Percentiles rank a stretch among this genome's conserved stretches.
phyloP scores from a whole-genome alignment of 2,329 filamentous ascomycete genomes.

The Bertia moriformis region DNA sequence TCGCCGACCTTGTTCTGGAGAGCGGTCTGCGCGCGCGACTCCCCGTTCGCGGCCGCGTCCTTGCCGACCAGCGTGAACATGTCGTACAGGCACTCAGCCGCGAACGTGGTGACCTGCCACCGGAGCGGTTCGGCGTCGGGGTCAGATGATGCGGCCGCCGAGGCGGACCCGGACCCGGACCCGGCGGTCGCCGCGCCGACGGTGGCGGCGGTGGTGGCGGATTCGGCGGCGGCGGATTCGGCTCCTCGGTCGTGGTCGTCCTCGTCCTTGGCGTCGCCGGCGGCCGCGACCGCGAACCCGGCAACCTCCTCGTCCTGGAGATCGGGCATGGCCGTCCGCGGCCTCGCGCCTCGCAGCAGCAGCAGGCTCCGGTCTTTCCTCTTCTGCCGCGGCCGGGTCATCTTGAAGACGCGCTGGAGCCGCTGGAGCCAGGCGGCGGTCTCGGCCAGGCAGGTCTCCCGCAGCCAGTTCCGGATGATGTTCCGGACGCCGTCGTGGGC shows the following conservation, averaged over 20 bases:
- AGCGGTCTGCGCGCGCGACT: slow-evolving; percentile 62
- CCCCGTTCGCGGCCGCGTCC: slow-evolving; percentile 63
- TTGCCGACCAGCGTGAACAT: slow-evolving; percentile 67
- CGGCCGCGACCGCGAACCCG: slow-evolving; percentile 68
- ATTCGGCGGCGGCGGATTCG: too few relatives aligned
- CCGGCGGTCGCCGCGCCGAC: slow-evolving; percentile 25
- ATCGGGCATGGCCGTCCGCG: slow-evolving; percentile 50
- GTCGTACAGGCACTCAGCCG: slow-evolving; percentile 75
- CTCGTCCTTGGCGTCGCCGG: slow-evolving; percentile 41
- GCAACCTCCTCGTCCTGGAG: slow-evolving; percentile 92
- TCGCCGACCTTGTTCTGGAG: slow-evolving; percentile 77
- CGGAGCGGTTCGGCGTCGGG: slow-evolving; percentile 62
- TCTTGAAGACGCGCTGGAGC: slow-evolving; percentile 77
- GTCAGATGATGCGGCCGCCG: too few relatives aligned
- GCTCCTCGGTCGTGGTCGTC: too few relatives aligned
- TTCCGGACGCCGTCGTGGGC: slow-evolving; percentile 69
- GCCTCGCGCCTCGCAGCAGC: slow-evolving; percentile 24
- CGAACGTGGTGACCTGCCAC: slow-evolving; percentile 93
- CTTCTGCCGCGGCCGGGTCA: slow-evolving; percentile 58
- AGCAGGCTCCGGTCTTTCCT: slow-evolving; percentile 32
- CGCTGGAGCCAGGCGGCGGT: slow-evolving; percentile 76
- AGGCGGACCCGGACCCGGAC: too few relatives aligned
- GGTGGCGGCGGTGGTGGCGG: too few relatives aligned
- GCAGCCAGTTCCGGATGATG: slow-evolving; percentile 83
- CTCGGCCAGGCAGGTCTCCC: slow-evolving; percentile 73